Evolutionary conservation across 2,329 filamentous ascomycete genomes (phyloP), one percentile per base, ranked within the genome.

Genomic region (Graphiopsis chlorocephala): DNA sequence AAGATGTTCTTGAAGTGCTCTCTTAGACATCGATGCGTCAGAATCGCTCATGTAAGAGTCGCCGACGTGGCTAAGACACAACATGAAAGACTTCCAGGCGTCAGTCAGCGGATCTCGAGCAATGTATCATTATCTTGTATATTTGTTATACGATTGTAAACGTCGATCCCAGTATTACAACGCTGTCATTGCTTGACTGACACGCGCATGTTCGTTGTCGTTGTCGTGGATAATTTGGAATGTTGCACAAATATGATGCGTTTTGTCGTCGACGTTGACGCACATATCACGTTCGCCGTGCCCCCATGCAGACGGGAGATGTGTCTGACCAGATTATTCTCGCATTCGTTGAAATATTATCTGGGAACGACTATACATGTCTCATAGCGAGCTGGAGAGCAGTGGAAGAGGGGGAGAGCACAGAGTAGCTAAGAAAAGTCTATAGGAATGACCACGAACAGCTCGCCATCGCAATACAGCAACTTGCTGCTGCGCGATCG

Each of bases 181-280:
- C 17, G 10, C 5, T 15, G 12, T 11, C 5, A 35, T 14, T 38
- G 7, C 17, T 42, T n/a, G 35, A 42, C 38, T 20, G 38, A 45
- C 38, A 20, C n/a, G 38, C 23, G 38, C 38, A 45, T 20, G n/a
- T 45, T 31, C 10, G 29, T 12, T 12, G 3, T 45, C n/a, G n/a
- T 23, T 7, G n/a, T 20, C 8, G 38, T 45, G 38, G 38, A n/a
- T n/a, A 2, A 20, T 53, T 31, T 23, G 50, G 50, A 53, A 53
- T 28, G 1, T 31, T n/a, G 50, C 50, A 29, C n/a, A 7, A 20
- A 29, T 29, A 29, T 53, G 50, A 53, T 53, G 50, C 50, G 50
- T 53, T 53, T 31, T 53, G 50, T 53, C 50, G 28, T 53, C 50
- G 50, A 10, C 26, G 50, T 53, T 53, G 50, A 53, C 50, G 50